Evolutionary conservation across 148 eudicot genomes (phyloP), one percentile per base, ranked within the genome.

Genomic region (Persicaria maculosa): DNA sequence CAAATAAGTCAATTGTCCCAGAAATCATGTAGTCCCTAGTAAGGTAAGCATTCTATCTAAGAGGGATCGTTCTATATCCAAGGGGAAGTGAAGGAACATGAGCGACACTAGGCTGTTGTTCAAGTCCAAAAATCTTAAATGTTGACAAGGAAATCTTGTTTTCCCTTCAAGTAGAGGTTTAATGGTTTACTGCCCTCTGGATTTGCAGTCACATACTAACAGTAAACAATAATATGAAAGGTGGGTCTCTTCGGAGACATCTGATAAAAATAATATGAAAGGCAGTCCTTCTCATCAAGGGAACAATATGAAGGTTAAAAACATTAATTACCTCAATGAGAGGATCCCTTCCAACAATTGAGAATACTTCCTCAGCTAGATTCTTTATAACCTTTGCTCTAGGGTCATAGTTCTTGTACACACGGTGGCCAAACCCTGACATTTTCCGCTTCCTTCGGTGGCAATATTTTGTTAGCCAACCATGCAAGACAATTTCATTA

Each of bases 381-480:
- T 80, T 90, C 85, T 82, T 92, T 74, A 95, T 92, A 73, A 95
- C 94, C 83, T 90, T 95, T 44, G 99, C 99, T 77, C 99, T 85
- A 11, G 99, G 99, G 74, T 95, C 99, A 80, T 95, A 95, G 77
- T 95, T 95, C 68, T 95, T 95, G 80, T 95, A 95, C 4, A 95
- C 97, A 79, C 99, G 99, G 77, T 95, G 99, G 50, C 99, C 97
- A 79, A 95, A 95, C 78, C 99, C 99, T 65, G 99, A 95, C 99
- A 95, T 95, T 84, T 95, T 95, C 40, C 97, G 88, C 82, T 92
- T 95, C 88, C 99, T 95, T 74, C 25, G 57, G 36, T 46, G 36
- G 11, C 73, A 22, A 47, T 3, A 70, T 0, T 64, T 20, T 64
- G 7, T 52, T 19, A n/a, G 54, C 54, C 31, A 19, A 47, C 40